Percentiles rank a stretch among this genome's conserved stretches.
phyloP scores from a whole-genome alignment of 345 rosid species.

The Arabidopsis suecica region DNA sequence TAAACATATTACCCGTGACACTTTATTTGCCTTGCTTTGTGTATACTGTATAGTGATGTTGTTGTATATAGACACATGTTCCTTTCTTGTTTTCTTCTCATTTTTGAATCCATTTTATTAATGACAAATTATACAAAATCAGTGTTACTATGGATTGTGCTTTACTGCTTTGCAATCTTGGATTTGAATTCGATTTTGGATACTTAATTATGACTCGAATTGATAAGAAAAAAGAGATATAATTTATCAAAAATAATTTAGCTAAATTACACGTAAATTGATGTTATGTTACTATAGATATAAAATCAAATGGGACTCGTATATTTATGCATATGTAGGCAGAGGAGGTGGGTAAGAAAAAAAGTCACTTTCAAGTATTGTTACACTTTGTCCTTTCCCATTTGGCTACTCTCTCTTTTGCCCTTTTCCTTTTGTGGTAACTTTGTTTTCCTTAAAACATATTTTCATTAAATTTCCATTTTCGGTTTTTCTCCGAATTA shows the following conservation, averaged over 20 bases:
- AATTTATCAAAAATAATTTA: background rate
- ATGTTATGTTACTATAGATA: conserved; percentile 5
- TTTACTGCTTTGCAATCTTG: background rate
- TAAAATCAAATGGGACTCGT: background rate
- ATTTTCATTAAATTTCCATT: conserved; percentile 33
- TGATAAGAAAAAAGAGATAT: conserved; percentile 1
- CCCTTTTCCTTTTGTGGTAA: conserved; percentile 36
- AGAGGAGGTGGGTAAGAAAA: conserved; percentile 37
- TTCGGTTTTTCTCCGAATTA: conserved; percentile 20
- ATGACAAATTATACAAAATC: background rate
- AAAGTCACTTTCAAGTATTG: conserved; percentile 42
- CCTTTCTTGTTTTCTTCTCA: background rate
- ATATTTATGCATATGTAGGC: background rate
- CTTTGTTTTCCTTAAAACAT: conserved; percentile 17
- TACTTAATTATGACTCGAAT: background rate
- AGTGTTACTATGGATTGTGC: background rate
- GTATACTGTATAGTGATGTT: background rate
- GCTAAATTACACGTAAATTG: conserved; percentile 3
- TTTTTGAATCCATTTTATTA: background rate
- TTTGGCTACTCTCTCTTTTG: conserved; percentile 42
- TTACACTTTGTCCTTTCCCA: conserved; percentile 47
- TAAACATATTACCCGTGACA: background rate
- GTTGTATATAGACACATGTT: background rate
- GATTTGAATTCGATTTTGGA: background rate
- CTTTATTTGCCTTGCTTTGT: background rate